Percentiles rank a stretch among this genome's conserved stretches.
phyloP scores from a whole-genome alignment of 164 flowering plant genomes.

The Magnolia officinalis region DNA sequence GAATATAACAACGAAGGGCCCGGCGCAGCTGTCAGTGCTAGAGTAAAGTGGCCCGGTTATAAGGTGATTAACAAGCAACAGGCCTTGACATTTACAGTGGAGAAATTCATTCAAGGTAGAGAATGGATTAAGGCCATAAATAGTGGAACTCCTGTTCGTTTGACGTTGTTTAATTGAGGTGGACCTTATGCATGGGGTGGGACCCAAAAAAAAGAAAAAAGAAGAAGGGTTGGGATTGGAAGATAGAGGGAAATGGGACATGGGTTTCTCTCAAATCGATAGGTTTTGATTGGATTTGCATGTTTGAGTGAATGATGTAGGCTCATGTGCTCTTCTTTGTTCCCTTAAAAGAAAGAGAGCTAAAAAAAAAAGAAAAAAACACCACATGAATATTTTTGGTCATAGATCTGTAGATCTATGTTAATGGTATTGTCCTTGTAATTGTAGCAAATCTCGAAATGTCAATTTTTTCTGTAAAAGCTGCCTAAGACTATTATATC shows the following conservation, averaged over 20 bases:
- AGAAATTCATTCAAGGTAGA: constrained; percentile 31
- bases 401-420: neutral
- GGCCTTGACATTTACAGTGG: constrained; percentile 35
- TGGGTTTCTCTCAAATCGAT: neutral
- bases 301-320: neutral
- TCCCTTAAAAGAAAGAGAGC: neutral
- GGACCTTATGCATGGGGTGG: no score
- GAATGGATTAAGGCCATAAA: constrained; percentile 32
- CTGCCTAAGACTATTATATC: neutral
- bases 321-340: neutral
- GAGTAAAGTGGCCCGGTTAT: constrained; percentile 28
- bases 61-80: constrained; percentile 27
- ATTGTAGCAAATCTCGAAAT: neutral
- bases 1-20: constrained; percentile 25
- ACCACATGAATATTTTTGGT: neutral
- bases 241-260: neutral
- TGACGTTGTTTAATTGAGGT: neutral
- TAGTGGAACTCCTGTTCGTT: neutral
- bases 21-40: constrained; percentile 14
- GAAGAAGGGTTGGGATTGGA: neutral
- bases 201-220: neutral
- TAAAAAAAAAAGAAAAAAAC: no score
- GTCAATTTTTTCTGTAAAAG: neutral
- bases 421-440: neutral
- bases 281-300: neutral